Conservation (phyloP, 2,329 filamentous ascomycete genomes). For the Verticillium alfalfae region DNA sequence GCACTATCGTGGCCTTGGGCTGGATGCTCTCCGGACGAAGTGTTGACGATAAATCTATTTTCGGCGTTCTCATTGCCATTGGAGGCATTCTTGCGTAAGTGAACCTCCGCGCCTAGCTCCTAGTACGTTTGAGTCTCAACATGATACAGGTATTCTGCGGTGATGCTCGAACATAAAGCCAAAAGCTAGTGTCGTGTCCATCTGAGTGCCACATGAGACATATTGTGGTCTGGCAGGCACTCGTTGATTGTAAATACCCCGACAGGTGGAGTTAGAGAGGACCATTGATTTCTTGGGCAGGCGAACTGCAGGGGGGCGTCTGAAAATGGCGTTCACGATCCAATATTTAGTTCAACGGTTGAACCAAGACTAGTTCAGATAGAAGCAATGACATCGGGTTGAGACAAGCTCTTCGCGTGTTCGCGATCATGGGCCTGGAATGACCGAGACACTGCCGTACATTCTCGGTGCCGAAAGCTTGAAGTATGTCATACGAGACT, state of each 20-base stretch:
- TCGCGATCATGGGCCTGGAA: background rate
- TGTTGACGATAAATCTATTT: slow-evolving; percentile 47
- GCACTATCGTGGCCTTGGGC: slow-evolving; percentile 58
- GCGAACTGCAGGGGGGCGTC: background rate
- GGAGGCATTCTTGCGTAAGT: slow-evolving; percentile 53
- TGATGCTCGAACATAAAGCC: slow-evolving; percentile 39
- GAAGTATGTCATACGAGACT: background rate
- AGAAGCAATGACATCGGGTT: background rate
- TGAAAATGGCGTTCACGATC: background rate
- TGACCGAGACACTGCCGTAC: background rate
- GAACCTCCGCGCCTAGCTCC: background rate
- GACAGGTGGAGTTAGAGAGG: background rate
- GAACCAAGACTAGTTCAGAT: too few relatives aligned
- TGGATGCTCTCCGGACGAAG: slow-evolving; percentile 53
- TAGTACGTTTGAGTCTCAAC: slow-evolving; percentile 27
- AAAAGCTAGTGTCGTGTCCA: slow-evolving; percentile 4
- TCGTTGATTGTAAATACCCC: background rate
- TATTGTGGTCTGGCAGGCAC: background rate
- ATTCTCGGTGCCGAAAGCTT: background rate
- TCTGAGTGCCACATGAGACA: background rate
- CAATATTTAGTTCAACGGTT: background rate
- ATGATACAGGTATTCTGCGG: slow-evolving; percentile 34
- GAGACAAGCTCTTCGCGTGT: too few relatives aligned
- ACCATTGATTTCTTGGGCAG: background rate
- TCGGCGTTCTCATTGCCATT: slow-evolving; percentile 51